These are phyloP conservation scores for Meyerozyma guilliermondii DNA, from an alignment of 1,139 yeast species.

Conservation along the genomic window DNA sequence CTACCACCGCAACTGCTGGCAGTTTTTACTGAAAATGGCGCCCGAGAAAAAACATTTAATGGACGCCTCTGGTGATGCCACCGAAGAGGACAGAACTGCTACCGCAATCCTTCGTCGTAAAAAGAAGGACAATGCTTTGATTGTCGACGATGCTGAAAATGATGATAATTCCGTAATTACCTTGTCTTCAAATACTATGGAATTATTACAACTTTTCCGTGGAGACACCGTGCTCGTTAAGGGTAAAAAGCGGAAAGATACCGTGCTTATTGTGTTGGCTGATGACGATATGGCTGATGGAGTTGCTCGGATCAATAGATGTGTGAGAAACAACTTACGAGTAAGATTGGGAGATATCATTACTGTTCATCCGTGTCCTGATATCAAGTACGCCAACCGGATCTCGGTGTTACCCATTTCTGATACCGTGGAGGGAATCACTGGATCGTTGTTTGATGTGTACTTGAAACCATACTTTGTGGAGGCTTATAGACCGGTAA, in stretches of 20 bases:
- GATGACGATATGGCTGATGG: slow-evolving; percentile 98
- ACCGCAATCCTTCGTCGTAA: slow-evolving; percentile 95
- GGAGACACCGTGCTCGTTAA: slow-evolving; percentile 97
- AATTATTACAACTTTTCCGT: slow-evolving; percentile 86
- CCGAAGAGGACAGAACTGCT: slow-evolving; percentile 80
- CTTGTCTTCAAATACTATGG: slow-evolving; percentile 94
- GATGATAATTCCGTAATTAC: slow-evolving; percentile 97
- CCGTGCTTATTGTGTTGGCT: slow-evolving; percentile 92
- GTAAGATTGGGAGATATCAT: slow-evolving; percentile 92
- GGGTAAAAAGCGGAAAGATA: slow-evolving; percentile 97
- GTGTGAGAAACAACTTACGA: slow-evolving; percentile 90
- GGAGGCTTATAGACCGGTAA: slow-evolving; percentile 97
- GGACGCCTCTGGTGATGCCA: slow-evolving; percentile 42
- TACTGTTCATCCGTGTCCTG: slow-evolving; percentile 93
- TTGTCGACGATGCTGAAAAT: slow-evolving; percentile 95
- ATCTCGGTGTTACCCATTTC: slow-evolving; percentile 97
- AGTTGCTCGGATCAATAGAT: slow-evolving; percentile 88
- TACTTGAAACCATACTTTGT: slow-evolving; percentile 97
- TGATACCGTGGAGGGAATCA: slow-evolving; percentile 96
- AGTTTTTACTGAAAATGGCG: slow-evolving; percentile 17
- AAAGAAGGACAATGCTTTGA: slow-evolving; percentile 91
- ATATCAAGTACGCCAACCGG: slow-evolving; percentile 89
- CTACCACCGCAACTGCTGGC: slow-evolving; percentile 2
- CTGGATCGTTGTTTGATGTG: slow-evolving; percentile 96
- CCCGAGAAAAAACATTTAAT: slow-evolving; percentile 35